Percentiles rank a stretch among this genome's conserved stretches.
phyloP scores from a whole-genome alignment of 345 rosid species.

The Citropsis articulata region DNA sequence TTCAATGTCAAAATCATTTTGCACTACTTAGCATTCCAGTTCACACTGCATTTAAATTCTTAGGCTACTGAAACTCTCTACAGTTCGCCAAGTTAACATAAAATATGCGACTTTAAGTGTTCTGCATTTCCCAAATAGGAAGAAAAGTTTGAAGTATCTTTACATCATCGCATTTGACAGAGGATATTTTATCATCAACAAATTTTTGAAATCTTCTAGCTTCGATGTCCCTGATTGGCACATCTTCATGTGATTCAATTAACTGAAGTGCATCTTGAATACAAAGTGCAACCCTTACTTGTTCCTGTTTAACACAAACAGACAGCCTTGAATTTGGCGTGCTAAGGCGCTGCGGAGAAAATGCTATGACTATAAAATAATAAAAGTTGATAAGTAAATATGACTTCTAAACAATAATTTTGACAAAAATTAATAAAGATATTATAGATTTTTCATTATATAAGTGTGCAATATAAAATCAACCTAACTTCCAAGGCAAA shows the following conservation, averaged over 20 bases:
- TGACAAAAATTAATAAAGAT: too few species aligned
- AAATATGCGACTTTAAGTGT: too few species aligned
- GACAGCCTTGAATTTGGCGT: background rate
- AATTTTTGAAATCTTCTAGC: background rate
- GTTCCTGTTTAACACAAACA: background rate
- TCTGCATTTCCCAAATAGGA: background rate
- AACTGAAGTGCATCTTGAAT: too few species aligned
- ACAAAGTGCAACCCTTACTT: background rate
- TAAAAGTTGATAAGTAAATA: too few species aligned
- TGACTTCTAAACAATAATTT: too few species aligned
- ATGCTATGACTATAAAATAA: too few species aligned
- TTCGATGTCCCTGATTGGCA: background rate
- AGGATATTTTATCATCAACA: background rate
- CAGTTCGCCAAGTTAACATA: too few species aligned
- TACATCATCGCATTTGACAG: background rate
- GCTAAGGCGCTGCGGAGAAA: too few species aligned
- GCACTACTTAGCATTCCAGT: background rate
- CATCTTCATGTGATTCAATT: background rate
- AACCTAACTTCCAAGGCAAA: too few species aligned
- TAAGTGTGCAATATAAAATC: too few species aligned
- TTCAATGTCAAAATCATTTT: background rate
- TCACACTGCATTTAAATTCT: background rate
- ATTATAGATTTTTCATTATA: too few species aligned
- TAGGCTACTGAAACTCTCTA: too few species aligned
- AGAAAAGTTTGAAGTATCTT: background rate